Conservation (phyloP, 305 asterid genomes). For the Caryopteris hybrid region DNA sequence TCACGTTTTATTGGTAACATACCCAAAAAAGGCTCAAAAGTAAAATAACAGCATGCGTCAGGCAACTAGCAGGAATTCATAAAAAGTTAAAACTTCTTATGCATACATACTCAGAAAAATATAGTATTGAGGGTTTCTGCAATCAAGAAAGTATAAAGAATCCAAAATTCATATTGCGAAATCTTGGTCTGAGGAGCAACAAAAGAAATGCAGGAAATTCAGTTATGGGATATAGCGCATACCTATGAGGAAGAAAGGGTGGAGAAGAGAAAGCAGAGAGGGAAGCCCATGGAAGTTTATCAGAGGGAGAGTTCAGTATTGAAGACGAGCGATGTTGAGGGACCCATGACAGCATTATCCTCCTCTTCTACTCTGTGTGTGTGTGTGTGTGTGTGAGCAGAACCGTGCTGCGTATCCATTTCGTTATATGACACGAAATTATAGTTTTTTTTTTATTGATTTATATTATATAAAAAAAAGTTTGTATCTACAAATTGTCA, state of each 20-base stretch:
- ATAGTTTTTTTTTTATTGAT: no score
- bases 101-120: neutral
- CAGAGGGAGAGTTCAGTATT: constrained; percentile 14
- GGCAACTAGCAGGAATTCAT: neutral
- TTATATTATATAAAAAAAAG: no score
- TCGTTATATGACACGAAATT: no score
- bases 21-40: neutral
- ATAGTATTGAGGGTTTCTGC: no score
- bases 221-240: neutral
- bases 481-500: no score
- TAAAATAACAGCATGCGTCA: neutral
- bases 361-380: neutral
- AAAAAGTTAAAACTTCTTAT: neutral
- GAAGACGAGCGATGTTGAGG: constrained; percentile 27
- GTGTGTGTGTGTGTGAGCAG: no score
- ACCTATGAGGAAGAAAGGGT: constrained; percentile 26
- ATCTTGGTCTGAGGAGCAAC: no score
- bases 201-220: neutral
- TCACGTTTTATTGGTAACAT: neutral
- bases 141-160: neutral
- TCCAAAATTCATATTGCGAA: neutral
- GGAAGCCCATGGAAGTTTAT: constrained; percentile 13
- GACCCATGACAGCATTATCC: constrained; percentile 28
- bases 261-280: constrained; percentile 26
- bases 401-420: no score